phyloP scores from a whole-genome alignment of 2,329 filamentous ascomycete genomes.

The Scopulariopsis brevicaulis region DNA sequence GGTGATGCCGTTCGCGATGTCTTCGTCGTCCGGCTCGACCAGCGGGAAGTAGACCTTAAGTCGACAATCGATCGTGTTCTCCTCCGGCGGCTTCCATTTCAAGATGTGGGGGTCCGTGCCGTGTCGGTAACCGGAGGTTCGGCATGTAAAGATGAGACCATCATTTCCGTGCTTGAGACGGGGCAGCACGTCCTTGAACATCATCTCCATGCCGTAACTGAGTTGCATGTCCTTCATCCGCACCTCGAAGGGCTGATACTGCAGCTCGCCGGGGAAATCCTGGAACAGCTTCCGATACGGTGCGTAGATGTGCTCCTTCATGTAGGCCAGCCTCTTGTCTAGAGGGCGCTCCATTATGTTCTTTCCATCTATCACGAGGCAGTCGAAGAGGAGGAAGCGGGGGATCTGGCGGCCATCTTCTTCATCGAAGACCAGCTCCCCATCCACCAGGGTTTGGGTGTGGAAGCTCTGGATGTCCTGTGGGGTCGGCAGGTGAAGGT shows the following conservation, averaged over 20 bases:
- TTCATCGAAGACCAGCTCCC: constrained; percentile 85
- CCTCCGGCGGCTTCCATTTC: constrained; percentile 93
- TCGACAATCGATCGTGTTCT: constrained; percentile 92
- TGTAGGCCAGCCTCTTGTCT: constrained; percentile 81
- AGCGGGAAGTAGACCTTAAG: constrained; percentile 66
- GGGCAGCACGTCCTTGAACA: constrained; percentile 81
- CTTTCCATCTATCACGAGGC: constrained; percentile 68
- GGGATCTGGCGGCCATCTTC: constrained; percentile 65
- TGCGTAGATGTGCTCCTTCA: constrained; percentile 64
- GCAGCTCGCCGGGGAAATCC: constrained; percentile 56
- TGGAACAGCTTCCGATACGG: constrained; percentile 55
- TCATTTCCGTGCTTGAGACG: constrained; percentile 87
- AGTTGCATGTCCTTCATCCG: constrained; percentile 86
- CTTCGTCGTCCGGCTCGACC: constrained; percentile 55
- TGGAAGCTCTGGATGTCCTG: constrained; percentile 60
- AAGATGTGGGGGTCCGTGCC: constrained; percentile 90
- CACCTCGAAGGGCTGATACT: constrained; percentile 66
- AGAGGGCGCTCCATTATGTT: constrained; percentile 68
- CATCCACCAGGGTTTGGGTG: constrained; percentile 73
- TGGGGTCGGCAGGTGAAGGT: constrained; percentile 70
- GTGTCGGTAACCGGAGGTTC: constrained; percentile 71
- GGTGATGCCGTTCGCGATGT: constrained; percentile 54
- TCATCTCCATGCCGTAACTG: constrained; percentile 79
- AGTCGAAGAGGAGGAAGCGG: constrained; percentile 89
- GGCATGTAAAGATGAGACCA: constrained; percentile 95